phyloP scores from a whole-genome alignment of 148 eudicot genomes.

The Gaultheria prostrata region DNA sequence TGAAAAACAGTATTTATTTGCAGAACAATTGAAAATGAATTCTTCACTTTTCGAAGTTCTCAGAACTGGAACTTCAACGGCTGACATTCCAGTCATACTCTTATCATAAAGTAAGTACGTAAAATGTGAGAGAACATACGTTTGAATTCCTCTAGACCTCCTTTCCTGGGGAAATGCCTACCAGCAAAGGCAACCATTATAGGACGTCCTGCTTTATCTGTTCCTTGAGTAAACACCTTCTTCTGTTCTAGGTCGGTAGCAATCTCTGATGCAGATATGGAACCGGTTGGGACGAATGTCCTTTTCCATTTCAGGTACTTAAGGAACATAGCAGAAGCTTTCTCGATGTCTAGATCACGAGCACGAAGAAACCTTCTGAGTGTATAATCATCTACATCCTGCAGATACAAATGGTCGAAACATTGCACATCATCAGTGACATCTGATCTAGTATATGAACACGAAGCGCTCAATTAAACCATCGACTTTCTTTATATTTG shows the following conservation, averaged over 20 bases:
- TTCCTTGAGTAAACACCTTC: slow-evolving; percentile 64
- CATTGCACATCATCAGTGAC: neutral
- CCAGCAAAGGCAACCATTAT: slow-evolving; percentile 43
- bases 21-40: neutral
- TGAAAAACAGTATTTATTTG: neutral
- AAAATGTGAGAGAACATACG: slow-evolving; percentile 34
- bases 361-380: slow-evolving; percentile 82
- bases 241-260: slow-evolving; percentile 54
- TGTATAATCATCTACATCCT: slow-evolving; percentile 61
- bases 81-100: neutral
- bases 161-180: slow-evolving; percentile 55
- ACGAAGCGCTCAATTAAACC: neutral
- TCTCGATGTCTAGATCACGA: slow-evolving; percentile 66
- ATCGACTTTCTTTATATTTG: neutral
- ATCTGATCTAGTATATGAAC: neutral
- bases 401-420: slow-evolving; percentile 9
- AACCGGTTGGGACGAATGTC: slow-evolving; percentile 57
- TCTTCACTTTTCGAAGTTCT: neutral
- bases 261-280: slow-evolving; percentile 53
- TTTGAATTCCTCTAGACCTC: slow-evolving; percentile 75
- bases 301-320: slow-evolving; percentile 66
- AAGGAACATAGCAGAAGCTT: slow-evolving; percentile 51
- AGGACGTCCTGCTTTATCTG: slow-evolving; percentile 64
- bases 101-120: neutral
- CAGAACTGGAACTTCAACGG: neutral